Evolutionary conservation across 495 filamentous ascomycete genomes (phyloP).

Genomic region (Aspergillus asperescens): DNA sequence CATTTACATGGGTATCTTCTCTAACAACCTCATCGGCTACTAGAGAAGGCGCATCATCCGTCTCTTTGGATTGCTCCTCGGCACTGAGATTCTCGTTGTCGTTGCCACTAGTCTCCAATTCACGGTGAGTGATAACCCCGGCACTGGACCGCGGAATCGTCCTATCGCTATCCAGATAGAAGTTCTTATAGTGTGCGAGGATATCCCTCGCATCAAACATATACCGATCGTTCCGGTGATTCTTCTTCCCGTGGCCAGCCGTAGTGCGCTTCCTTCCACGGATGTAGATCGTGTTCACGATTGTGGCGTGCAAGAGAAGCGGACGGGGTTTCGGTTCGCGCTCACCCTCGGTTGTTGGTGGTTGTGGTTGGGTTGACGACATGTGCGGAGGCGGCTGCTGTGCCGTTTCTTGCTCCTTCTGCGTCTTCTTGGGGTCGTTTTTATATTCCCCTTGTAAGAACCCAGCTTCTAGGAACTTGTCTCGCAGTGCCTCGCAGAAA

Average conservation of each 20-base stretch:
- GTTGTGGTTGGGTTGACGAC: background rate
- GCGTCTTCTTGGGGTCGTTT: conserved; percentile 10
- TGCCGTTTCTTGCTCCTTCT: background rate
- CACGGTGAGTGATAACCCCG: background rate
- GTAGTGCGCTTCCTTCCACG: background rate
- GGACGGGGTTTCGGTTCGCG: conserved; percentile 41
- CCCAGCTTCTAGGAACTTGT: conserved; percentile 56
- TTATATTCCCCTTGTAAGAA: conserved; percentile 52
- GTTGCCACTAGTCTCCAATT: background rate
- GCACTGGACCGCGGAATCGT: conserved; percentile 13
- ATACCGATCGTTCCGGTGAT: conserved; percentile 25
- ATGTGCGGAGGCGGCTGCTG: background rate
- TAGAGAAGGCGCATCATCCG: background rate
- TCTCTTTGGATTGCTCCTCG: background rate
- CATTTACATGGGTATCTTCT: background rate
- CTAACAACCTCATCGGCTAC: background rate
- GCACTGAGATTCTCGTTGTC: background rate
- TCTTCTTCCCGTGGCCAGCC: conserved; percentile 16
- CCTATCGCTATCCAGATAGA: conserved; percentile 29
- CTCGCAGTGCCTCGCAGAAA: conserved; percentile 59
- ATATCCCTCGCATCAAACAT: conserved; percentile 39
- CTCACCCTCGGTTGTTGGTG: background rate
- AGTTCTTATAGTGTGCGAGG: conserved; percentile 28
- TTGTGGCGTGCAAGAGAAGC: conserved; percentile 77
- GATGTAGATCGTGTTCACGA: conserved; percentile 84